Base-by-base conservation (phyloP, 1,284 basidiomycete genomes). In the Testicularia cyperi region DNA sequence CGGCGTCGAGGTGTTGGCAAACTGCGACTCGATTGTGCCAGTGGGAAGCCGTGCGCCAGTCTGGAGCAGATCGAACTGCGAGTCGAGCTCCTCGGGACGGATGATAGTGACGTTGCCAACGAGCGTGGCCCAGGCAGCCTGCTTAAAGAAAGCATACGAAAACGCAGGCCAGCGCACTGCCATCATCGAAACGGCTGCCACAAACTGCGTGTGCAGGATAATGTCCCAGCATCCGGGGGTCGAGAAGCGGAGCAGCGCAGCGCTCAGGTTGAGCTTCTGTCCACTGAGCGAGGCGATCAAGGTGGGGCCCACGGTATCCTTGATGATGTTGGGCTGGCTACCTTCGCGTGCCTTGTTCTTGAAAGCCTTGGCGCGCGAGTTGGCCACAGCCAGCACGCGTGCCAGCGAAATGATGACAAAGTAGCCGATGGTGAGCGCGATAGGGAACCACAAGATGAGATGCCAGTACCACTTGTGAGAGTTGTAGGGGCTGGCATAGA, bases 131-230 rank as follows among this genome's bases (percentile, higher is more conserved):
- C 72, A 72, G n/a, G 68, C 64, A 3, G 62, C 63, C 37, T 70
- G 70, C 13, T 52, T 46, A 41, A 70, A 65, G 37, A 71, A 67
- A 8, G 41, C 42, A 89, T 91, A 97, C 48, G 87, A 83, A 77
- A 92, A 97, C 12, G 82, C 80, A 1, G 94, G 92, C 92, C 92
- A 98, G 70, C 89, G 82, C 21, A 97, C 90, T 21, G 90, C 88
- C 38, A 96, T 84, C 88, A 95, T 94, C 20, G 85, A 86, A 18
- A 97, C 79, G 35, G 86, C 83, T 5, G 80, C 79, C 49, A 80
- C 79, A 65, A 80, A 97, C 68, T 96, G 92, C 0, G 91, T 88
- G 71, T 94, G 90, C 71, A 90, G 87, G 39, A 96, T 83, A 48
- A 98, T 84, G 77, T 98, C 94, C 54, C 92, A 83, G 78, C 92